Base-by-base conservation (phyloP, 441 rosid genomes). In the Omphalea diandra region DNA sequence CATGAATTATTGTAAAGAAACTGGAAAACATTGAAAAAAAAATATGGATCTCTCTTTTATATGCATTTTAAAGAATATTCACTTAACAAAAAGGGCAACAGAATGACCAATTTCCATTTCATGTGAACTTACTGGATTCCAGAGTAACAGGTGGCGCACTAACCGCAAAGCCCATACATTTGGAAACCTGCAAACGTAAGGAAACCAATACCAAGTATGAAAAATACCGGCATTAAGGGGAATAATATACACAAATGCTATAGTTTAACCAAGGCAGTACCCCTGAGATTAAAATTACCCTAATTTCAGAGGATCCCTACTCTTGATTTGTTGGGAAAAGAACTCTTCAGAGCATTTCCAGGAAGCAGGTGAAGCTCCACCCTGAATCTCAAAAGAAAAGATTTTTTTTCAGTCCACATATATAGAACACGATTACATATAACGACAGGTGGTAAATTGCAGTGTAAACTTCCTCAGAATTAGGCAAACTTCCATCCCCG, bases 311-410 rank as follows among this genome's bases (percentile, higher is more conserved):
- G 94, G 94, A 84, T 94, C 99, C 79, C 99, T 84, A 70, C 87
- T 83, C 91, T 82, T 92, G 84, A 94, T 88, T 83, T 90, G 93
- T 67, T 73, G 80, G 38, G 90, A 81, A 44, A 92, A 88, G 73
- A 86, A 92, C 64, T 92, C 98, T 79, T 94, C 99, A 4, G 97
- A 90, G 85, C 98, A 94, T 83, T 88, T 92, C 99, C 99, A 94
- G 26, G 97, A 85, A 75, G 97, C 97, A 31, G 92, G 97, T 44
- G 97, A 87, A 69, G 80, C 79, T 76, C 89, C 87, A 82, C 80
- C 91, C 97, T 93, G 72, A 32, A 82, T 77, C 60, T 54, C 69
- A 71, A 18, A 68, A 71, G 27, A 59, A n/a, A 47, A 50, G 24
- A 27, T 32, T 22, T 31, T 18, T 61, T 36, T 46, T 46, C 61